Evolutionary conservation across 495 filamentous ascomycete species (phyloP), one percentile per base, ranked within the genome.

Genomic region (Aspergillus panamensis): DNA sequence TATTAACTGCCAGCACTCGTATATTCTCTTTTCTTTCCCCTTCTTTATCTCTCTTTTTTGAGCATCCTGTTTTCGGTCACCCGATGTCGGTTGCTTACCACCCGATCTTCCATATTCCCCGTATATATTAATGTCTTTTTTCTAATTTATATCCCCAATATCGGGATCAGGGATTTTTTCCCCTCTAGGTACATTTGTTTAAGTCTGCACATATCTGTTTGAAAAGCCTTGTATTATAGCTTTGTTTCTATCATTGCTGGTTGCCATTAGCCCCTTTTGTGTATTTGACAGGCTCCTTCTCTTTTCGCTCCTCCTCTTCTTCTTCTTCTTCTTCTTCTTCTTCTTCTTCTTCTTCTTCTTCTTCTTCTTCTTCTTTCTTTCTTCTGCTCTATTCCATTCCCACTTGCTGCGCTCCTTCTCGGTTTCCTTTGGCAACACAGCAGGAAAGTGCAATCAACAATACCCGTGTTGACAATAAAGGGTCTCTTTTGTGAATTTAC

Each of bases 111-210:
- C 51, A 48, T n/a, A n/a, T 61, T 67, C 62, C 51, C 49, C 55
- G 63, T 58, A 63, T 43, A 65, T 63, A 68, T 62, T 59, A 61
- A 59, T 59, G 58, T 61, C 51, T 61, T 49, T 60, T 54, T 55
- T 17, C 49, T 52, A 31, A 30, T 30, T 33, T 52, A 47, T 35
- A 48, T 33, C 16, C 16, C 43, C 47, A 48, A 39, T 48, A 19
- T 44, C 19, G 14, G 53, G 53, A 51, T 48, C 50, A 14, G 30
- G 19, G 52, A 44, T 57, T 44, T 21, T 25, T 48, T 8, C 32
- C 50, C 53, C 51, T 21, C 54, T 69, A 14, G 61, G 61, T 31
- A 21, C 57, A 33, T 59, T 50, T 19, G 66, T 61, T 59, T 44
- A 12, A 42, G 47, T 48, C 35, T 58, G 54, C 53, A 62, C 59